A percentile compares a stretch with the other conserved stretches of the same genome.
Conservation (phyloP, 495 filamentous ascomycete species). For the Tuber calosporum region DNA sequence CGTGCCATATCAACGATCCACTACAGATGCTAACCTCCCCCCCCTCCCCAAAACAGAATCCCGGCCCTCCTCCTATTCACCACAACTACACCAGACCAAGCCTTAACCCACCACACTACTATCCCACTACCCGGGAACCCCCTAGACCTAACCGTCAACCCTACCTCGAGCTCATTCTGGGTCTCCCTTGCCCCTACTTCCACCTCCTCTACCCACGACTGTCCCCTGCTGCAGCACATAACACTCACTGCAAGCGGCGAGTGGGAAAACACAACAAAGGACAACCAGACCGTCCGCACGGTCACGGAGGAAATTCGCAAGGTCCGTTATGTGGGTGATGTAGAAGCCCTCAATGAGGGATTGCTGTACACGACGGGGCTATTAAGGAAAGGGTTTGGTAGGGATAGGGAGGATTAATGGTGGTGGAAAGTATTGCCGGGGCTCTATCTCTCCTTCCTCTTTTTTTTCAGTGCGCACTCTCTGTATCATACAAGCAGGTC, state of each 20-base stretch:
- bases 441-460: background rate
- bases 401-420: constrained; percentile 42
- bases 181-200: constrained; percentile 53
- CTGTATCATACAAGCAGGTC: background rate
- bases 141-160: constrained; percentile 49
- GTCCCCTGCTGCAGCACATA: constrained; percentile 45
- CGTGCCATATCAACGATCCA: background rate
- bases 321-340: constrained; percentile 17
- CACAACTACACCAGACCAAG: constrained; percentile 43
- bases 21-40: constrained; percentile 33
- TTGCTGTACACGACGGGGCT: constrained; percentile 64
- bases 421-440: background rate
- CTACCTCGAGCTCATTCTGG: constrained; percentile 40
- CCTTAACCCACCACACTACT: constrained; percentile 47
- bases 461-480: background rate
- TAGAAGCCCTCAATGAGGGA: constrained; percentile 49
- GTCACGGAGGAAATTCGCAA: constrained; percentile 41
- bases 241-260: constrained; percentile 11
- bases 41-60: constrained; percentile 46
- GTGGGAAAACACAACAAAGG: constrained; percentile 23
- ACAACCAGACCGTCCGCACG: constrained; percentile 14
- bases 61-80: constrained; percentile 56
- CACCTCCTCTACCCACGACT: constrained; percentile 48
- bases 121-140: constrained; percentile 55
- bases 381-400: constrained; percentile 62